Base-by-base conservation (phyloP, 2,329 filamentous ascomycete genomes). In the Ophiocordyceps unilateralis region DNA sequence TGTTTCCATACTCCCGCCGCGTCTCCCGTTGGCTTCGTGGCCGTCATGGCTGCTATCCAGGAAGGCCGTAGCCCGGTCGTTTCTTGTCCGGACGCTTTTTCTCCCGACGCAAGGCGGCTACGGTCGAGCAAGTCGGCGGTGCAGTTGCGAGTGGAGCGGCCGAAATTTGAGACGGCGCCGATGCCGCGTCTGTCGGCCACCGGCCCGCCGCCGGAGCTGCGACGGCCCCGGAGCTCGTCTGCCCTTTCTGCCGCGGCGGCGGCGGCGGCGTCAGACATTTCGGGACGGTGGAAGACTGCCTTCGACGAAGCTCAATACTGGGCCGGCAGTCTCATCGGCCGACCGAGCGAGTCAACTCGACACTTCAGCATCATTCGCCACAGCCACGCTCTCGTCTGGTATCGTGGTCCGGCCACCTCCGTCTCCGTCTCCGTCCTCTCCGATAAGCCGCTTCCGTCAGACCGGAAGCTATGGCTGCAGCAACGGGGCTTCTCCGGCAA, bases 301-400 rank as follows among this genome's bases (percentile, higher is more conserved):
- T 49, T 74, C 2, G 64, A 67, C 8, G 77, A 82, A 51, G 76
- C 76, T 0, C 67, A 74, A 30, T 74, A 81, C 54, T 76, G 82
- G 46, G 75, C 78, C 2, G 74, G 75, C 3, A 78, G 79, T 0
- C 64, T 84, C 20, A 65, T 83, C 43, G 66, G 66, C 15, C 77
- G 76, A 44, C 76, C 80, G 0, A 69, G 66, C 19, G 77, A 81
- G 52, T 78, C 76, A 0, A 81, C 69, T 3, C 76, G 72, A 45
- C 76, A 83, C 58, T 75, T 70, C 55, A 78, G 70, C 39, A 74
- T 84, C 44, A 66, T 83, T 21, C 74, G 79, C 0, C 80, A 84
- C 53, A 81, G 77, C 0, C 61, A 71, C 23, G 72, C 71, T 0
- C 52, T 83, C 1, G 66, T 83, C 11, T 78, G 78, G 60, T 84